A percentile compares a stretch with the other conserved stretches of the same genome.
Conservation (phyloP, 2,329 filamentous ascomycete genomes). For the Colletotrichum gloeosporioides region DNA sequence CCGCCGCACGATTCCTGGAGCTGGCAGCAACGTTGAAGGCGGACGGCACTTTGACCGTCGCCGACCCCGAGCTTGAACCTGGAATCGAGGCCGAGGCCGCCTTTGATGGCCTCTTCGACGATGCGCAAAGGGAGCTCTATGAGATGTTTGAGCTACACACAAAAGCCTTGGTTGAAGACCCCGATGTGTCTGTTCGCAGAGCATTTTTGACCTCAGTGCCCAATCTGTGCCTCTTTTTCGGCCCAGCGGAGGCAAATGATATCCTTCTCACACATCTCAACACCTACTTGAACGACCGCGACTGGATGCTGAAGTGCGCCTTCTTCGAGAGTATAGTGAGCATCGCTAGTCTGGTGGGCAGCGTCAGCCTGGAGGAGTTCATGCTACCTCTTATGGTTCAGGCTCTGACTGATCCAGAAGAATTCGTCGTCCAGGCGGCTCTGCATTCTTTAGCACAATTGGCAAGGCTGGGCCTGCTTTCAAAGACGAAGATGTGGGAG, state of each 20-base stretch:
- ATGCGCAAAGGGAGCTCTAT: conserved; percentile 81
- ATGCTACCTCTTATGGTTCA: conserved; percentile 96
- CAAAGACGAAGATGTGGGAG: conserved; percentile 85
- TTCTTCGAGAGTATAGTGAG: conserved; percentile 97
- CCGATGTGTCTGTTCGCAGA: conserved; percentile 82
- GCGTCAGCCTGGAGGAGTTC: conserved; percentile 89
- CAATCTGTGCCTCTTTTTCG: conserved; percentile 93
- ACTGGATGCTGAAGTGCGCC: conserved; percentile 96
- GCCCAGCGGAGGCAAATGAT: conserved; percentile 88
- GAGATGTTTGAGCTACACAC: conserved; percentile 87
- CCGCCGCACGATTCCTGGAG: conserved; percentile 84
- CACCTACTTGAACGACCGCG: conserved; percentile 93
- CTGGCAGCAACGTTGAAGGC: conserved; percentile 88
- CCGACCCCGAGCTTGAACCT: conserved; percentile 82
- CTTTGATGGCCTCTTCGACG: conserved; percentile 86
- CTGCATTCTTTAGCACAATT: conserved; percentile 88
- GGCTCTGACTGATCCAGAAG: conserved; percentile 89
- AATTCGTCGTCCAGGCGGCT: conserved; percentile 91
- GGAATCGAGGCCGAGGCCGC: conserved; percentile 70
- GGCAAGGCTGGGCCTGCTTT: conserved; percentile 85
- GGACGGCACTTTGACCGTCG: conserved; percentile 78
- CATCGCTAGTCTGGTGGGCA: conserved; percentile 88
- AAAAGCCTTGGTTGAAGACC: conserved; percentile 87
- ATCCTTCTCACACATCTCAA: conserved; percentile 96
- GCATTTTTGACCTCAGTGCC: conserved; percentile 93